Percentiles rank a stretch among this genome's conserved stretches.
Evolutionary conservation across 768 basidiomycete species (phyloP).

Genomic region (Hygrophorus pudorinus): DNA sequence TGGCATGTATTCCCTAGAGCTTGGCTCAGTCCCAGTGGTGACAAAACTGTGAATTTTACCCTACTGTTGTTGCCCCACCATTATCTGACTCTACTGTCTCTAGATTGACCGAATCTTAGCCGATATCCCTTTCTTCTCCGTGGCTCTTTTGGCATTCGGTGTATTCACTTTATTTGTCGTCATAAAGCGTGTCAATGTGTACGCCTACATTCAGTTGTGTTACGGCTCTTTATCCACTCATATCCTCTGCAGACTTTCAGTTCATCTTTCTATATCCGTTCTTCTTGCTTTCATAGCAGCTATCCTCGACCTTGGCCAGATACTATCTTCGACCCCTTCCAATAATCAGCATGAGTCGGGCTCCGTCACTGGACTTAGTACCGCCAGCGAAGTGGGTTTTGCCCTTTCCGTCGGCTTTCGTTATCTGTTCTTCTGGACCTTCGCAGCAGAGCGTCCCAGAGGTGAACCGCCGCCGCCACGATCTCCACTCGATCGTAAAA

Average conservation of each 20-base stretch:
- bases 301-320: constrained; percentile 50
- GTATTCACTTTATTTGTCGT: constrained; percentile 46
- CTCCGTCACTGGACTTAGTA: constrained; percentile 29
- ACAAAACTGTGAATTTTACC: background rate
- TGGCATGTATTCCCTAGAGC: background rate
- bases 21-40: background rate
- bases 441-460: constrained; percentile 48
- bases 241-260: constrained; percentile 24
- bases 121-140: constrained; percentile 58
- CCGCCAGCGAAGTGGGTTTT: constrained; percentile 48
- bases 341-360: constrained; percentile 14
- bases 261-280: constrained; percentile 47
- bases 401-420: constrained; percentile 48
- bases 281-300: constrained; percentile 53
- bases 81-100: background rate
- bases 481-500: constrained; percentile 5
- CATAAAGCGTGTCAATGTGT: constrained; percentile 44
- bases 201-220: constrained; percentile 14
- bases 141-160: constrained; percentile 56
- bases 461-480: constrained; percentile 22
- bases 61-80: background rate
- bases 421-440: constrained; percentile 61
- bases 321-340: constrained; percentile 30
- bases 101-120: constrained; percentile 49
- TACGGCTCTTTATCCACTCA: background rate